Percentiles rank a stretch among this genome's conserved stretches.
phyloP scores from a whole-genome alignment of 306 rosid species.

The Gillenia trifoliata region DNA sequence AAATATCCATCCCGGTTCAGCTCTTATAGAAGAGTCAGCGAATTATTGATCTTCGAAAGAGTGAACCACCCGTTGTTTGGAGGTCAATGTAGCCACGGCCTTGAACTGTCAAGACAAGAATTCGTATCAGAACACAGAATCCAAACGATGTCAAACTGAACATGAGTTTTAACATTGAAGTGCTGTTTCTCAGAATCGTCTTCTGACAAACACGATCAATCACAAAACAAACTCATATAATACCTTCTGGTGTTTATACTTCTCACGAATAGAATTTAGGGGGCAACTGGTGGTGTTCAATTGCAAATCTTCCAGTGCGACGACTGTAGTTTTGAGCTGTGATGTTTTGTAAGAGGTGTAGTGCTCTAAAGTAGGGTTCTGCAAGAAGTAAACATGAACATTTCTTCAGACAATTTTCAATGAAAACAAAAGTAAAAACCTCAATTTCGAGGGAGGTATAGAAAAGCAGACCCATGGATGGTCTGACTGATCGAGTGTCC shows the following conservation, averaged over 20 bases:
- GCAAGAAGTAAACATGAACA: slow-evolving; percentile 25
- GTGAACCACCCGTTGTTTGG: slow-evolving; percentile 44
- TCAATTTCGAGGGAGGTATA: neutral
- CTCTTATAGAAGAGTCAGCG: slow-evolving; percentile 15
- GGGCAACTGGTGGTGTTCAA: slow-evolving; percentile 52
- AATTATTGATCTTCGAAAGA: slow-evolving; percentile 42
- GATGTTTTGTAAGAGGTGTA: slow-evolving; percentile 64
- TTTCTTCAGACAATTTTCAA: neutral
- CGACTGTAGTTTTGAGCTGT: slow-evolving; percentile 59
- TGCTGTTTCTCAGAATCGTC: neutral
- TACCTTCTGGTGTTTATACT: slow-evolving; percentile 77
- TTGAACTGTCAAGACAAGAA: slow-evolving; percentile 55
- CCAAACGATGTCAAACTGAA: neutral
- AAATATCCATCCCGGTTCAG: slow-evolving; percentile 9
- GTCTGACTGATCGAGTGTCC: slow-evolving; percentile 68
- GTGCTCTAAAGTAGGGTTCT: slow-evolving; percentile 76
- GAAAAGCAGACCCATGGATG: slow-evolving; percentile 73
- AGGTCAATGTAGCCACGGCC: slow-evolving; percentile 52
- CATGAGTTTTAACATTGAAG: neutral
- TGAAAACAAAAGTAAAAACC: neutral
- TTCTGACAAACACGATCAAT: neutral
- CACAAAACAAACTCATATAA: neutral
- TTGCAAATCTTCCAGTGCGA: slow-evolving; percentile 69
- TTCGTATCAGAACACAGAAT: neutral
- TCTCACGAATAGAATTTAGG: slow-evolving; percentile 62